phyloP scores from a whole-genome alignment of 2,329 filamentous ascomycete genomes.

The Juglanconis sp. region DNA sequence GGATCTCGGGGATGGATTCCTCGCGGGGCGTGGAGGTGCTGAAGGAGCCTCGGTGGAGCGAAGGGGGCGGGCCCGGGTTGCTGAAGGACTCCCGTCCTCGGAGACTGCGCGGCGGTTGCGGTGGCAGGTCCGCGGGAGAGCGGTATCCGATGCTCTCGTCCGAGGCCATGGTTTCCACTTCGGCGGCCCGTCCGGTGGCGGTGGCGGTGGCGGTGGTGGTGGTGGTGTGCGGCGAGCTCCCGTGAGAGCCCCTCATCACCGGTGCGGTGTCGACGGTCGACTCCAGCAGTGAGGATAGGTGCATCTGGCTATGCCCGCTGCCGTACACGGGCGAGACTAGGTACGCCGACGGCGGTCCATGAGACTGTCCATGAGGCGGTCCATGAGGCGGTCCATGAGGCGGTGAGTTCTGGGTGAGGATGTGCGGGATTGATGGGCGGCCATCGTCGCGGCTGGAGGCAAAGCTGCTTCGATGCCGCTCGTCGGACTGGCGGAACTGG shows the following conservation, averaged over 20 bases:
- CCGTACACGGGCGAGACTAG: constrained; percentile 12
- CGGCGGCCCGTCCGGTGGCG: background rate
- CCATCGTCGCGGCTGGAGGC: constrained; percentile 1
- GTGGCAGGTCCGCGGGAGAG: constrained; percentile 24
- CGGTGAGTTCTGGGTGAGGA: constrained; percentile 4
- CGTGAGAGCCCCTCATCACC: constrained; percentile 1
- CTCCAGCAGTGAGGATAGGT: constrained; percentile 20
- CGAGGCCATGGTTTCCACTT: constrained; percentile 23
- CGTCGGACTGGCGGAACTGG: constrained; percentile 2
- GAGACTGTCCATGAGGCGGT: background rate
- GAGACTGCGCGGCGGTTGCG: background rate
- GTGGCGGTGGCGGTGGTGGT: background rate
- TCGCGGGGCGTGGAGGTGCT: constrained; percentile 21
- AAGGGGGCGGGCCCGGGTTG: background rate
- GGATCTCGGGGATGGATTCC: constrained; percentile 18
- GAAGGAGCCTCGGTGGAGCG: constrained; percentile 18
- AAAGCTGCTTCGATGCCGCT: constrained; percentile 5
- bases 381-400: background rate
- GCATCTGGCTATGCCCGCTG: constrained; percentile 14
- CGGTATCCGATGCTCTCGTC: constrained; percentile 29
- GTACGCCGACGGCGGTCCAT: constrained; percentile 2
- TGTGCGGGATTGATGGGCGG: constrained; percentile 1
- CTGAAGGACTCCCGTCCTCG: constrained; percentile 8
- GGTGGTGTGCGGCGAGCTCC: constrained; percentile 11
- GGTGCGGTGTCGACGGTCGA: constrained; percentile 9